phyloP scores from a whole-genome alignment of 2,329 filamentous ascomycete genomes.

The Aspergillus melleus region DNA sequence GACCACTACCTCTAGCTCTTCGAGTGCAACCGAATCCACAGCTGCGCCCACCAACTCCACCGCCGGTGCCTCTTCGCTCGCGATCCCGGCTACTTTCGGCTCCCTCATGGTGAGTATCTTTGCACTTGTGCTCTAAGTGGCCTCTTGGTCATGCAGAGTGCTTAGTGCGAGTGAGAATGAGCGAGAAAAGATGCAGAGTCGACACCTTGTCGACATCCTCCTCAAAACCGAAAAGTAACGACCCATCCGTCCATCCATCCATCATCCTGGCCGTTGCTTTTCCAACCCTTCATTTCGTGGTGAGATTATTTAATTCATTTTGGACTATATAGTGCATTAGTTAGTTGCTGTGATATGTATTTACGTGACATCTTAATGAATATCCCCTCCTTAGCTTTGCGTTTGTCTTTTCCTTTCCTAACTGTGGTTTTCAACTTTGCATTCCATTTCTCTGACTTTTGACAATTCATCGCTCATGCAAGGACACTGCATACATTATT shows the following conservation, averaged over 20 bases:
- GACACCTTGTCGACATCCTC: neutral
- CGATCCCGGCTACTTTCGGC: conserved; percentile 29
- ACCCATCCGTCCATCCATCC: neutral
- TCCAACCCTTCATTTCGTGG: neutral
- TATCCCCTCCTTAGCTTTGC: neutral
- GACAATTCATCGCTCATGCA: neutral
- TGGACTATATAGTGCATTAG: neutral
- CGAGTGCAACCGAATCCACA: conserved; percentile 12
- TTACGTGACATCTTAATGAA: conserved; percentile 7
- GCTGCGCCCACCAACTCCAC: conserved; percentile 25
- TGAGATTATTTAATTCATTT: neutral
- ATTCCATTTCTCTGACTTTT: neutral
- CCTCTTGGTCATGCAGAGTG: neutral
- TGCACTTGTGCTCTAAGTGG: conserved; percentile 25
- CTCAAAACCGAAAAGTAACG: neutral
- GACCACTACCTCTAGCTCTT: conserved; percentile 10
- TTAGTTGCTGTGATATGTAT: conserved; percentile 5
- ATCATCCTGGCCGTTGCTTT: neutral
- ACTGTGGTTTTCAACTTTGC: neutral
- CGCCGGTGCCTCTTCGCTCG: conserved; percentile 27
- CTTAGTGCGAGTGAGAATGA: neutral
- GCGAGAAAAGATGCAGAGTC: neutral
- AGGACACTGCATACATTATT: neutral
- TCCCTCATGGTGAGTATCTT: conserved; percentile 29
- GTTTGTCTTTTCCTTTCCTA: neutral